Base-by-base conservation (phyloP, 1,284 basidiomycete genomes). In the Athelia sp. region DNA sequence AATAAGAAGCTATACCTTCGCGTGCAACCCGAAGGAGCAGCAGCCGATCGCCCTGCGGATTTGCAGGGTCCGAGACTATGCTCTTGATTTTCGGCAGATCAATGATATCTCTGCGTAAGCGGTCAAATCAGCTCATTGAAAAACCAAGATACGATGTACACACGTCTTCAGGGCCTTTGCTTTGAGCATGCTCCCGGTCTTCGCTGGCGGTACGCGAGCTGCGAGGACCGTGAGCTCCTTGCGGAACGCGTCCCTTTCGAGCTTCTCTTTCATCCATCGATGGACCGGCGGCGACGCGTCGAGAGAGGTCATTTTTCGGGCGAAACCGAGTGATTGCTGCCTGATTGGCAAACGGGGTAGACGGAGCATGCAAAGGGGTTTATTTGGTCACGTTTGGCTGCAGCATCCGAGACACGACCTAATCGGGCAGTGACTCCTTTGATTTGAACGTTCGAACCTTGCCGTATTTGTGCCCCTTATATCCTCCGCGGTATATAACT, bases 211-310 rank as follows among this genome's bases (percentile, higher is more conserved):
- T 11, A 91, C 73, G 22, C 81, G 75, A 4, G 76, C 82, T 8
- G 84, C 87, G 23, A 94, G 70, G 3, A 93, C 72, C 14, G 79
- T 70, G 2, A 93, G 57, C 0, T 73, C 71, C 63, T 82, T 82
- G 14, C 64, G 71, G 61, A 94, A 95, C 14, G 73, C 74, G 49
- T 65, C 59, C 51, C 76, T 79, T 69, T 93, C 82, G 18, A 95
- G 67, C 4, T 64, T 64, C 51, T 57, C 61, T 40, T 40, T 40
- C 62, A 63, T 76, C 68, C 61, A 60, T 58, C 68, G 67, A 60
- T 78, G 70, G 42, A 70, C 54, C 0, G 86, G 85, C 21, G 82
- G 80, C 13, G 81, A 77, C 4, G 69, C 62, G 57, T 87, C 77
- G n/a, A 86, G 49, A 36, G 52, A 62, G 48, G 67, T 58, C 70